These are phyloP conservation scores for Knufia fluminis DNA, from an alignment of 2,329 filamentous ascomycete genomes.

Conservation along the genomic window DNA sequence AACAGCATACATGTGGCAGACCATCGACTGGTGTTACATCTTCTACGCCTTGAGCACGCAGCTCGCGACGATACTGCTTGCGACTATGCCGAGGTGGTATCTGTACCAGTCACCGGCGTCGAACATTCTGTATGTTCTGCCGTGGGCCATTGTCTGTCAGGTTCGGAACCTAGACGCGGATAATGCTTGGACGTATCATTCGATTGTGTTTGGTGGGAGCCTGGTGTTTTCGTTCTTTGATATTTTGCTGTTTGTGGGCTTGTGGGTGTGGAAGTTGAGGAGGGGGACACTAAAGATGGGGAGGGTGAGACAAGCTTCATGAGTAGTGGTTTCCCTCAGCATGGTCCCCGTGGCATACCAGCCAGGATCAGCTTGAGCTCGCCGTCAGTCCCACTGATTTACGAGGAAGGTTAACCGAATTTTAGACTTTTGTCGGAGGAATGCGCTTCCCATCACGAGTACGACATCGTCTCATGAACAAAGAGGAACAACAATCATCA, in stretches of 20 bases:
- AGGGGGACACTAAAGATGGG: slow-evolving; percentile 27
- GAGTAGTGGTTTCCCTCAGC: too few relatives aligned
- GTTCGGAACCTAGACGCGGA: slow-evolving; percentile 35
- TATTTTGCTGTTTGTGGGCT: slow-evolving; percentile 40
- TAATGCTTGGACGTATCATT: slow-evolving; percentile 59
- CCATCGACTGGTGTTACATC: slow-evolving; percentile 59
- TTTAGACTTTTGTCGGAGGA: too few relatives aligned
- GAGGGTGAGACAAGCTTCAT: slow-evolving; percentile 7
- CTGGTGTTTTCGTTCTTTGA: slow-evolving; percentile 58
- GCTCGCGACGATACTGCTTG: slow-evolving; percentile 54
- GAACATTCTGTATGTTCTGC: slow-evolving; percentile 60
- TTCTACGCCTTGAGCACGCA: slow-evolving; percentile 59
- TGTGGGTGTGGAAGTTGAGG: slow-evolving; percentile 46
- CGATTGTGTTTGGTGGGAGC: slow-evolving; percentile 58
- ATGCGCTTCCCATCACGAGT: too few relatives aligned
- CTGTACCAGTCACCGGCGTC: slow-evolving; percentile 57
- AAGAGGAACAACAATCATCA: too few relatives aligned
- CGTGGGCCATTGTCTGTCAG: slow-evolving; percentile 57
- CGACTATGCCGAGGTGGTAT: slow-evolving; percentile 58
- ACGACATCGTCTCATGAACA: too few relatives aligned
- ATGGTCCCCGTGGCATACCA: too few relatives aligned
- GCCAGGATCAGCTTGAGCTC: too few relatives aligned
- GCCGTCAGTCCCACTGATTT: too few relatives aligned
- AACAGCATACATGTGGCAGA: slow-evolving; percentile 57
- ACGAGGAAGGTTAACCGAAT: too few relatives aligned